Evolutionary conservation across 192 early-diverging fungal genomes (phyloP).

Genomic region (Powellomyces hirtus): DNA sequence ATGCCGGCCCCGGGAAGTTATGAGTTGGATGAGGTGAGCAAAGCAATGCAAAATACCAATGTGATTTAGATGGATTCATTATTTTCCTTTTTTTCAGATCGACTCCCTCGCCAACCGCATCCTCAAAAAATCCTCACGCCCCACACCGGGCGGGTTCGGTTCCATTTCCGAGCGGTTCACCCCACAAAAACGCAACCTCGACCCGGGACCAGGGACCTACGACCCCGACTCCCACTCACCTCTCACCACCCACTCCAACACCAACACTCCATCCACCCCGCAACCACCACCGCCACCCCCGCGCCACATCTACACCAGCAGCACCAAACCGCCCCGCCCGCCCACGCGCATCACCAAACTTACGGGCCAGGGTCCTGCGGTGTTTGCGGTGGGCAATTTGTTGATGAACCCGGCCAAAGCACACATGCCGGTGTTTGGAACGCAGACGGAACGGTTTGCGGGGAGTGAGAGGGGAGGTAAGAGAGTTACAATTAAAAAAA

Average conservation of each 20-base stretch:
- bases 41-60: not conserved
- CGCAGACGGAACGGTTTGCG: slow-evolving; percentile 51
- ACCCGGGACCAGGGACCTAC: slow-evolving; percentile 47
- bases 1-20: slow-evolving; percentile 46
- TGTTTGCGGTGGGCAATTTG: slow-evolving; percentile 26
- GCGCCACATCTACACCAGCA: not conserved
- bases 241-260: not conserved
- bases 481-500: not conserved
- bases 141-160: slow-evolving; percentile 38
- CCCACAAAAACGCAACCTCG: slow-evolving; percentile 23
- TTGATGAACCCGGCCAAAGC: slow-evolving; percentile 37
- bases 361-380: slow-evolving; percentile 23
- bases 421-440: slow-evolving; percentile 51
- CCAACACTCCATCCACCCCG: slow-evolving; percentile 13
- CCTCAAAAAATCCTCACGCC: slow-evolving; percentile 5
- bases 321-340: slow-evolving; percentile 8
- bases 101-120: slow-evolving; percentile 26
- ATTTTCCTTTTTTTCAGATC: slow-evolving; percentile 11
- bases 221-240: slow-evolving; percentile 2
- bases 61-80: not conserved
- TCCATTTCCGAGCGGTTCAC: slow-evolving; percentile 39
- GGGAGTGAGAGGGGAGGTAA: not conserved
- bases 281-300: not conserved
- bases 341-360: slow-evolving; percentile 25
- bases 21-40: slow-evolving; percentile 38